Evolutionary conservation across 352 stramenopile genomes (phyloP).

Genomic region (Phytophthora pseudosyringae): DNA sequence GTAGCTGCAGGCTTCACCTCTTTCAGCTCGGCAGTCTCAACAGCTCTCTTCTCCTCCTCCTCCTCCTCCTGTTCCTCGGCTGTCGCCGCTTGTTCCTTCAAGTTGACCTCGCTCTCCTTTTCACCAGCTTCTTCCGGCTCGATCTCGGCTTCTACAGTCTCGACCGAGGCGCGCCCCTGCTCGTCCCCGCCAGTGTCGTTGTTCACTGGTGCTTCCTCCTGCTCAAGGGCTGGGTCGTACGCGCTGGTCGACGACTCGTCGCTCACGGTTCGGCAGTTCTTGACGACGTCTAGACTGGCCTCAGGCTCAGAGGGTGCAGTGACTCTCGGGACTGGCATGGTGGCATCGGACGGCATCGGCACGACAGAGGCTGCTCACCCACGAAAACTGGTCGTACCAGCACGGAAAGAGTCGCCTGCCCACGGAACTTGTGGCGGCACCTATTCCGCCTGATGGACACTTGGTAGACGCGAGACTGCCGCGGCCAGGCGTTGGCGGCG

Average conservation of each 20-base stretch:
- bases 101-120: conserved; percentile 29
- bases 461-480: conserved; percentile 6
- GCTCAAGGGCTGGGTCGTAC: conserved; percentile 23
- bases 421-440: conserved; percentile 16
- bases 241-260: conserved; percentile 24
- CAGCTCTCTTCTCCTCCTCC: conserved; percentile 6
- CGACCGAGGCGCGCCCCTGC: neutral
- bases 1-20: conserved; percentile 22
- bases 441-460: conserved; percentile 1
- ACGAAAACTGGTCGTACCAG: conserved; percentile 23
- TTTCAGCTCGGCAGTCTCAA: conserved; percentile 2
- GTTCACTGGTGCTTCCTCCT: conserved; percentile 3
- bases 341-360: conserved; percentile 6
- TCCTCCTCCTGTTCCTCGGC: neutral
- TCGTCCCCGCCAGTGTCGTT: conserved; percentile 22
- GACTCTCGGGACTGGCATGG: conserved; percentile 2
- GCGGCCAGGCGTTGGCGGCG: conserved; percentile 4
- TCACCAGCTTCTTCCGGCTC: conserved; percentile 26
- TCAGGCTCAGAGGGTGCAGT: neutral
- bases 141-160: conserved; percentile 24
- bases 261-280: conserved; percentile 19
- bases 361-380: conserved; percentile 21
- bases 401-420: conserved; percentile 16
- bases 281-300: conserved; percentile 14
- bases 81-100: conserved; percentile 22